Percentiles rank a stretch among this genome's conserved stretches.
phyloP scores from a whole-genome alignment of 163 green algal genomes.

The Prototheca cutis region DNA sequence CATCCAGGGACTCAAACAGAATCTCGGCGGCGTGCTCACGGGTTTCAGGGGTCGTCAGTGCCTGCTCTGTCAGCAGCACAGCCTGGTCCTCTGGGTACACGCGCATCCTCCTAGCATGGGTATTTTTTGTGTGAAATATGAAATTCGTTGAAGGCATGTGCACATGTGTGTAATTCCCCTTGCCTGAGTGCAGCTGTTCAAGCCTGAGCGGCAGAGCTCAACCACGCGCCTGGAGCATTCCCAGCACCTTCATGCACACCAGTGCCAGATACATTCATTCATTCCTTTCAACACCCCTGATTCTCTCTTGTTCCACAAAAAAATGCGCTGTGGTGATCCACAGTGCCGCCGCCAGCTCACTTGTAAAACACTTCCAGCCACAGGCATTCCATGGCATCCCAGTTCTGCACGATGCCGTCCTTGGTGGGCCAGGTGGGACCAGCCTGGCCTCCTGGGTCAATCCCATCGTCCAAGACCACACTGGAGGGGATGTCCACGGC shows the following conservation, averaged over 20 bases:
- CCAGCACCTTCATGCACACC: background rate
- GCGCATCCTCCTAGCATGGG: constrained; percentile 35
- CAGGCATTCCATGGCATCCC: constrained; percentile 63
- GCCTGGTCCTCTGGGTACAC: constrained; percentile 63
- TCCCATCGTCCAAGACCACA: background rate
- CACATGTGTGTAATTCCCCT: too few relatives aligned
- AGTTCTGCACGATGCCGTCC: constrained; percentile 53
- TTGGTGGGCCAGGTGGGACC: background rate
- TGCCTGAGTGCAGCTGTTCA: too few relatives aligned
- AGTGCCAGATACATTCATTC: background rate
- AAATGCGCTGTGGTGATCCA: background rate
- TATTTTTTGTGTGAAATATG: background rate
- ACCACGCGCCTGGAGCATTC: too few relatives aligned
- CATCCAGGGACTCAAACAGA: constrained; percentile 72
- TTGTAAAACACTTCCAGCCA: constrained; percentile 55
- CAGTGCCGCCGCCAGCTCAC: constrained; percentile 5
- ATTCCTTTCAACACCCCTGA: background rate
- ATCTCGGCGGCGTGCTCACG: constrained; percentile 49
- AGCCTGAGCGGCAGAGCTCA: too few relatives aligned
- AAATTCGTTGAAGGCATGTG: background rate
- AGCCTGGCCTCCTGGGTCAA: background rate
- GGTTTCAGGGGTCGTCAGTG: constrained; percentile 60
- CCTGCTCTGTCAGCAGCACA: constrained; percentile 66
- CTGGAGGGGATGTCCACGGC: constrained; percentile 23
- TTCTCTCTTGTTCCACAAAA: background rate